Conservation (phyloP, 108 stramenopile genomes). For the Cyclotella cryptica region DNA sequence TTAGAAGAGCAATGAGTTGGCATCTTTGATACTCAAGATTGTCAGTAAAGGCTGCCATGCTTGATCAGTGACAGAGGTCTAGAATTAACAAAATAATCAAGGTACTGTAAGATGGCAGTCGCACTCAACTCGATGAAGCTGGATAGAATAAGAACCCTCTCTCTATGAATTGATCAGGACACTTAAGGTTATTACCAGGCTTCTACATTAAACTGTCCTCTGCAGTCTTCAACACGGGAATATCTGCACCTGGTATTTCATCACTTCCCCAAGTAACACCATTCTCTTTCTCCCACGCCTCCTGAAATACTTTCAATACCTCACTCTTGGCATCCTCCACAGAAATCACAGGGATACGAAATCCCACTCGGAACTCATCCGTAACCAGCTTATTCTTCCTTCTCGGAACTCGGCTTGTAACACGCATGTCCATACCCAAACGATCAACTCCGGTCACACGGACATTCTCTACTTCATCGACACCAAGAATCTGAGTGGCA, state of each 20-base stretch:
- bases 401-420: constrained; percentile 75
- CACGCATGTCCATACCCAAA: constrained; percentile 95
- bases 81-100: too few species aligned
- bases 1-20: too few species aligned
- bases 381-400: constrained; percentile 87
- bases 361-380: constrained; percentile 96
- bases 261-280: constrained; percentile 77
- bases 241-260: constrained; percentile 69
- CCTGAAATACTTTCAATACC: constrained; percentile 96
- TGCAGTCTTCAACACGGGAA: constrained; percentile 86
- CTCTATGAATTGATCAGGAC: too few species aligned
- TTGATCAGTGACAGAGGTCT: too few species aligned
- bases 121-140: too few species aligned
- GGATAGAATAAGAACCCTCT: too few species aligned
- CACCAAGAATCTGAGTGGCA: constrained; percentile 72
- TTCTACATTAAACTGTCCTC: constrained; percentile 79
- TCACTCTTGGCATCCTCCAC: constrained; percentile 98
- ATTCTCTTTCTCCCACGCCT: constrained; percentile 95
- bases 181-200: too few species aligned
- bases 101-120: too few species aligned
- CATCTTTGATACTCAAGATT: too few species aligned
- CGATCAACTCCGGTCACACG: constrained; percentile 93
- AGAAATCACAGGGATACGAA: constrained; percentile 89
- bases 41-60: too few species aligned
- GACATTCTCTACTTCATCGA: constrained; percentile 70